Evolutionary conservation across 768 basidiomycete species (phyloP).

Genomic region (Russula ochroleuca): DNA sequence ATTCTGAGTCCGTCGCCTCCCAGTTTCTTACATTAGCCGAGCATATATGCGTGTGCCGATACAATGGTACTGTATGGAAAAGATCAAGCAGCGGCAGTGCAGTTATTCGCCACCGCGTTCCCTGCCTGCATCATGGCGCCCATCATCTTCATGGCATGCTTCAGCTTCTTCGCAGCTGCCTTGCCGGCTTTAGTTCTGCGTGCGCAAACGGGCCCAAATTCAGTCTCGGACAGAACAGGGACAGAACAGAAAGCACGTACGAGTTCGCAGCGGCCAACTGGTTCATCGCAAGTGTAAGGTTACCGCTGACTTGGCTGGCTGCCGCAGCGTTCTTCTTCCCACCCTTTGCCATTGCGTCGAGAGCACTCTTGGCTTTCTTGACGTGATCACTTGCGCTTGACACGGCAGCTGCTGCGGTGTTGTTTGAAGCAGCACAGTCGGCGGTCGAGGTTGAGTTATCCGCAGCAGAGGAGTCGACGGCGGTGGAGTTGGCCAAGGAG

Average conservation of each 20-base stretch:
- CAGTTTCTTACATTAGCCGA: conserved; percentile 10
- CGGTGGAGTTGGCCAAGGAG: background rate
- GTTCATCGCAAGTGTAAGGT: conserved; percentile 6
- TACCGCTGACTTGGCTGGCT: background rate
- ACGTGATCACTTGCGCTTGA: background rate
- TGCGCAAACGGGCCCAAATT: background rate
- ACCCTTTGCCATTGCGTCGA: background rate
- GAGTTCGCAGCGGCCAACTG: background rate
- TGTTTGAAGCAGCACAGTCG: background rate
- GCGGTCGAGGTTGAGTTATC: background rate
- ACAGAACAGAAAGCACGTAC: background rate
- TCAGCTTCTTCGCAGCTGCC: background rate
- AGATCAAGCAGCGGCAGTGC: conserved; percentile 13
- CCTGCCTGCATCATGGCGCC: background rate
- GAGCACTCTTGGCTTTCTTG: background rate
- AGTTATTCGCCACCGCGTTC: background rate
- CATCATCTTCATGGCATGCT: background rate
- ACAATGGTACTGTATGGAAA: background rate
- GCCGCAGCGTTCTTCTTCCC: background rate
- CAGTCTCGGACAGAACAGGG: background rate
- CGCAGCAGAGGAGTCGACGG: no score
- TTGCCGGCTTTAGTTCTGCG: background rate
- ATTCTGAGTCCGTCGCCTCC: background rate
- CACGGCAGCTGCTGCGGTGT: background rate
- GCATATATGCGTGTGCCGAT: background rate